phyloP scores from a whole-genome alignment of 257 asterid genomes.

The Nicotiana noctiflora region DNA sequence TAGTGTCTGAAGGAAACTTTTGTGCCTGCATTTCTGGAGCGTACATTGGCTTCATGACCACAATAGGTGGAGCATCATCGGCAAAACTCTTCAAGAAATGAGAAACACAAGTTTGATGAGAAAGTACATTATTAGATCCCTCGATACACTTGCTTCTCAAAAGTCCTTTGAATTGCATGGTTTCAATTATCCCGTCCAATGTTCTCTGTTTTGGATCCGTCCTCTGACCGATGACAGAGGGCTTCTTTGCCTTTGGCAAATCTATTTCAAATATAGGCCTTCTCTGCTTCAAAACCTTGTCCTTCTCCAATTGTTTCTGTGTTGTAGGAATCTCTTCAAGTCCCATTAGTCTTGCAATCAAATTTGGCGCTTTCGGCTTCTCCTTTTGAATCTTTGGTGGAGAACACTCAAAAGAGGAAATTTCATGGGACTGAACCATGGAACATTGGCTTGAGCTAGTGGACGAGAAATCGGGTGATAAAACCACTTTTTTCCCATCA shows the following conservation, averaged over 20 bases:
- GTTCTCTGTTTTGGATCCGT: slow-evolving; percentile 28
- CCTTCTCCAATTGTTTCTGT: slow-evolving; percentile 18
- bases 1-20: not conserved
- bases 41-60: slow-evolving; percentile 5
- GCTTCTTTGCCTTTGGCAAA: slow-evolving; percentile 50
- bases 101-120: slow-evolving; percentile 2
- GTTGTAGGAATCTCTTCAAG: slow-evolving; percentile 40
- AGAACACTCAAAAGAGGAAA: slow-evolving; percentile 34
- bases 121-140: slow-evolving; percentile 13
- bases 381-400: slow-evolving; percentile 19
- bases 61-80: slow-evolving; percentile 33
- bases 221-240: slow-evolving; percentile 26
- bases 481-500: slow-evolving; percentile 19
- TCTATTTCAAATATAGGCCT: slow-evolving; percentile 39
- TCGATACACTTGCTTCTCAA: slow-evolving; percentile 21
- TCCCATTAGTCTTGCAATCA: slow-evolving; percentile 81
- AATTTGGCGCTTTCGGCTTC: slow-evolving; percentile 42
- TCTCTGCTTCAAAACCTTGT: slow-evolving; percentile 17
- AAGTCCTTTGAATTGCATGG: slow-evolving; percentile 57
- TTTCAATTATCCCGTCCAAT: slow-evolving; percentile 47
- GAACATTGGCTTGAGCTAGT: slow-evolving; percentile 53
- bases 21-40: slow-evolving; percentile 6
- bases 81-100: slow-evolving; percentile 17
- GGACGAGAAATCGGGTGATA: slow-evolving; percentile 32
- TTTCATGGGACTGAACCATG: slow-evolving; percentile 19